Conservation (phyloP, 202 grass and related monocot species). For the Schoenoplectus triqueter region DNA sequence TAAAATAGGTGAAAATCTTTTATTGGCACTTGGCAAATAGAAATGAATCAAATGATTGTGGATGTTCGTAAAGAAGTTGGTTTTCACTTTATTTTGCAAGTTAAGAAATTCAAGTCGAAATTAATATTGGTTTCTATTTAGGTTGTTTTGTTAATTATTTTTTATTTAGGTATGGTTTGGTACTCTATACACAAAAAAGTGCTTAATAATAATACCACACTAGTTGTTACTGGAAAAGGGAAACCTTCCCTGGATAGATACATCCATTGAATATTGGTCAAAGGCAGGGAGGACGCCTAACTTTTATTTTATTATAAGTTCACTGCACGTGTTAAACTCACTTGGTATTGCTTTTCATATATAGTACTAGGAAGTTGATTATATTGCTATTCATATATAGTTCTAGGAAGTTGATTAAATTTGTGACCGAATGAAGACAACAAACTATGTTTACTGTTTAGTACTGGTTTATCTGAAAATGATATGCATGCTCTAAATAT, state of each 20-base stretch:
- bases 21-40: background rate
- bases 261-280: conserved; percentile 14
- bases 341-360: background rate
- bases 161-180: background rate
- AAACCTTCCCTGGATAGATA: conserved; percentile 1
- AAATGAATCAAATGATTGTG: background rate
- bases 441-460: background rate
- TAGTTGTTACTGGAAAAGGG: background rate
- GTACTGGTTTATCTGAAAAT: background rate
- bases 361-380: too few species aligned
- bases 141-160: background rate
- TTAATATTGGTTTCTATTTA: background rate
- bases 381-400: too few species aligned
- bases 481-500: conserved; percentile 10
- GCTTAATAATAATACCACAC: background rate
- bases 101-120: background rate
- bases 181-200: background rate
- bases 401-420: background rate
- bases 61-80: background rate
- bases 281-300: background rate
- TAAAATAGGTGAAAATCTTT: conserved; percentile 18
- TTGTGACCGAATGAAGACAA: background rate
- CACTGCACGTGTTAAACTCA: background rate
- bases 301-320: background rate
- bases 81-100: background rate